Conservation (phyloP, 75 land plant species). For the Ceratopteris richardii region DNA sequence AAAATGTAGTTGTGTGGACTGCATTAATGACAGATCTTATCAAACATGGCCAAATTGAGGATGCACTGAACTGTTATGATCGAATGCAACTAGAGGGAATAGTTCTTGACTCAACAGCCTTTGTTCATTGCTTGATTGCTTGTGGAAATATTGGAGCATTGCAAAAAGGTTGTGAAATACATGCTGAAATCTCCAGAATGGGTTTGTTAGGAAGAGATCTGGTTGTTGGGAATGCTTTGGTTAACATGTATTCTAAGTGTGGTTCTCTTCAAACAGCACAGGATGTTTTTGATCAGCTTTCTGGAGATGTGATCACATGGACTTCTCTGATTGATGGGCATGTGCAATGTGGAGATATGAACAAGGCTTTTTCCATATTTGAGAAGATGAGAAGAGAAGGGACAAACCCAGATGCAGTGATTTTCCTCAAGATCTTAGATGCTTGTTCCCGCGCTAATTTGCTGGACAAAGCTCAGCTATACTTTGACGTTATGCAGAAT, state of each 20-base stretch:
- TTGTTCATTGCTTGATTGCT: no score
- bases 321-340: conserved; percentile 26
- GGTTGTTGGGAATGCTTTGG: conserved; percentile 42
- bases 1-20: no score
- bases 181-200: conserved; percentile 24
- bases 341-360: conserved; percentile 13
- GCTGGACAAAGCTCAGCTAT: conserved; percentile 25
- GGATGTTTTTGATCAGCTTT: conserved; percentile 40
- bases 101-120: no score
- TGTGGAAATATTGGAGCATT: no score
- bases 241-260: conserved; percentile 34
- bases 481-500: conserved; percentile 27
- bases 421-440: conserved; percentile 32
- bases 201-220: conserved; percentile 32
- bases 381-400: conserved; percentile 32
- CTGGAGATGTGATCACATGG: conserved; percentile 36
- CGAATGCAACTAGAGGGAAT: no score
- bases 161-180: conserved; percentile 9
- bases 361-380: conserved; percentile 25
- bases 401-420: conserved; percentile 27
- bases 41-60: no score
- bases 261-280: conserved; percentile 29
- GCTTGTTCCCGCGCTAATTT: conserved; percentile 43
- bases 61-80: no score
- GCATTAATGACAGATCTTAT: no score